A percentile compares a stretch with the other conserved stretches of the same genome.
Evolutionary conservation across 2,329 filamentous ascomycete species (phyloP).

Genomic region (Zasmidium citrigriseum): DNA sequence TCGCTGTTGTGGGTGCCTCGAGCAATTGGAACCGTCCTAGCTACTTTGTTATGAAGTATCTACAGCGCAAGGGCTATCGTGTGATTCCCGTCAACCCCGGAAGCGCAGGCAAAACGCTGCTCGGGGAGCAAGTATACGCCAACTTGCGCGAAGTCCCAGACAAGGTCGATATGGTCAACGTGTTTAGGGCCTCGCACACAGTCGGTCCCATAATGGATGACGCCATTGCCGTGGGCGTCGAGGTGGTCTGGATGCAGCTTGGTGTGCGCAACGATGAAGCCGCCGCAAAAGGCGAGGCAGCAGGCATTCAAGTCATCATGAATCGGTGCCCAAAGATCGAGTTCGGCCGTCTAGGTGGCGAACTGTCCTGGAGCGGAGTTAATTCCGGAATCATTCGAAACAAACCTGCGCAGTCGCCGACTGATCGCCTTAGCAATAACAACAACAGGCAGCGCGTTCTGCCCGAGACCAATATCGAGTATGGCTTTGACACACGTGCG

Average conservation of each 20-base stretch:
- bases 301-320: conserved; percentile 20
- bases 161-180: conserved; percentile 20
- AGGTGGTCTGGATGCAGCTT: conserved; percentile 20
- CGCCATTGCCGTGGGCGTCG: conserved; percentile 15
- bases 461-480: conserved; percentile 13
- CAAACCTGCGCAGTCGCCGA: conserved; percentile 17
- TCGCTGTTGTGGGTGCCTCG: conserved; percentile 17
- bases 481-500: conserved; percentile 18
- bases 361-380: conserved; percentile 20
- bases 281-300: conserved; percentile 16
- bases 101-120: conserved; percentile 17
- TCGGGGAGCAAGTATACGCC: conserved; percentile 17
- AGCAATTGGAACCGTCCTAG: conserved; percentile 22
- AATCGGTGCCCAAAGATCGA: conserved; percentile 21
- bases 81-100: conserved; percentile 21
- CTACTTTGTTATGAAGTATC: conserved; percentile 22
- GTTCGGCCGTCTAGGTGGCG: conserved; percentile 19
- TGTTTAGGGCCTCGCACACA: conserved; percentile 17
- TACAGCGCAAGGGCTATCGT: conserved; percentile 21
- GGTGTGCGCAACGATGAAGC: conserved; percentile 20
- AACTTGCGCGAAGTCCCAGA: conserved; percentile 19
- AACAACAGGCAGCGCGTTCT: too few species aligned
- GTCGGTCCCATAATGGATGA: conserved; percentile 20
- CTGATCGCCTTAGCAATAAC: conserved; percentile 5
- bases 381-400: conserved; percentile 20